Percentiles rank a stretch among this genome's conserved stretches.
These are phyloP conservation scores for Sextonia rubra DNA, from an alignment of 164 flowering plant genomes.

Conservation along the genomic window DNA sequence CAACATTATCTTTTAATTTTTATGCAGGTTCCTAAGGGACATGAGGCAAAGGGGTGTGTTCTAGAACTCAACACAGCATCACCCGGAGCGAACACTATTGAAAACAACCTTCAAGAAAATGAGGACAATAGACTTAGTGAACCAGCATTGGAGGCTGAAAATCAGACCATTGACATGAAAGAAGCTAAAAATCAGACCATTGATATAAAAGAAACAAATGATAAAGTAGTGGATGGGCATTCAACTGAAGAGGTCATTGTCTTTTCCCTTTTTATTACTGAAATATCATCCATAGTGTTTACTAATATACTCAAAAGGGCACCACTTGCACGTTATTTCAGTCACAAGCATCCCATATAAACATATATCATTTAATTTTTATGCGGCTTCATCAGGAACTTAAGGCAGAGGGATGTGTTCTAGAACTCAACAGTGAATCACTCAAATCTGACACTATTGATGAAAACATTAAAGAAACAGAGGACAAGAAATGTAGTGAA, in stretches of 20 bases:
- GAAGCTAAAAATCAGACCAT: too few species aligned
- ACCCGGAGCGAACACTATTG: not conserved
- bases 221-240: not conserved
- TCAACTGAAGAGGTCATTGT: not conserved
- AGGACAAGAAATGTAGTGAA: not conserved
- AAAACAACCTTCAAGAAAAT: too few species aligned
- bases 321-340: not conserved
- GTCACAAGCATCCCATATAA: not conserved
- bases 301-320: not conserved
- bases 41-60: not conserved
- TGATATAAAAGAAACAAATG: too few species aligned
- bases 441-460: not conserved
- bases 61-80: not conserved
- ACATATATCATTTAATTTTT: not conserved
- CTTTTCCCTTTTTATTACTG: not conserved
- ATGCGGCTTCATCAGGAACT: not conserved
- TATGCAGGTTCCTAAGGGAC: not conserved
- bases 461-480: slow-evolving; percentile 5
- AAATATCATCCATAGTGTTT: not conserved
- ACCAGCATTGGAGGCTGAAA: not conserved
- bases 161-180: not conserved
- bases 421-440: not conserved
- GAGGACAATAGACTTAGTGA: not conserved
- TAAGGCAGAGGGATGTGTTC: not conserved
- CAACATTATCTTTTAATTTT: too few species aligned